phyloP scores from a whole-genome alignment of 257 asterid species.

The Prunella vulgaris region DNA sequence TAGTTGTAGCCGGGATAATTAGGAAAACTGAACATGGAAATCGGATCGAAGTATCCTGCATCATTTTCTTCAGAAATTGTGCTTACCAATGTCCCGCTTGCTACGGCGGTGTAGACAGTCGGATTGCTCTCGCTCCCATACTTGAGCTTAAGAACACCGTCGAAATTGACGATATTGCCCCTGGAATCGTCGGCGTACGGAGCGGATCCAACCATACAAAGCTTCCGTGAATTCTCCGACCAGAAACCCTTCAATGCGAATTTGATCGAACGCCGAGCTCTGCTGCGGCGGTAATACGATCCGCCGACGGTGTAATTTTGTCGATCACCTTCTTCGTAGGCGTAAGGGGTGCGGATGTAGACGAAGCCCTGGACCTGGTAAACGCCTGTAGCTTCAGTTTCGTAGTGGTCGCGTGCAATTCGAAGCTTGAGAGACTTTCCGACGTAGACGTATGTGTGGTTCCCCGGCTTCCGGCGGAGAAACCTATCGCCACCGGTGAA shows the following conservation, averaged over 20 bases:
- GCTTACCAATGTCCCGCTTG: constrained; percentile 48
- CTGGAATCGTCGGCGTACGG: constrained; percentile 1
- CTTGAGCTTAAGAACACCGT: constrained; percentile 47
- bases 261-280: not conserved
- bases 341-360: constrained; percentile 15
- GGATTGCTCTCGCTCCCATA: constrained; percentile 25
- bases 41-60: constrained; percentile 39
- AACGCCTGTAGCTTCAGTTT: constrained; percentile 32
- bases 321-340: not conserved
- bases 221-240: constrained; percentile 52
- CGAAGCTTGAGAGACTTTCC: constrained; percentile 21
- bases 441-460: not conserved
- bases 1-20: constrained; percentile 25
- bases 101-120: constrained; percentile 32
- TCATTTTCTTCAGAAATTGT: constrained; percentile 9
- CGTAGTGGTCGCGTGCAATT: constrained; percentile 6
- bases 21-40: constrained; percentile 40
- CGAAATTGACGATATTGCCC: constrained; percentile 27
- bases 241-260: constrained; percentile 52
- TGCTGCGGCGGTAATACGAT: constrained; percentile 8
- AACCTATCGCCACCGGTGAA: constrained; percentile 17
- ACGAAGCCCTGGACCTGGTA: constrained; percentile 39
- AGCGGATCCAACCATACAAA: constrained; percentile 62
- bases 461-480: not conserved
- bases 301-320: constrained; percentile 20